These are phyloP conservation scores for Lachnellula subtilissima DNA, from an alignment of 2,329 filamentous ascomycete species.

Conservation along the genomic window DNA sequence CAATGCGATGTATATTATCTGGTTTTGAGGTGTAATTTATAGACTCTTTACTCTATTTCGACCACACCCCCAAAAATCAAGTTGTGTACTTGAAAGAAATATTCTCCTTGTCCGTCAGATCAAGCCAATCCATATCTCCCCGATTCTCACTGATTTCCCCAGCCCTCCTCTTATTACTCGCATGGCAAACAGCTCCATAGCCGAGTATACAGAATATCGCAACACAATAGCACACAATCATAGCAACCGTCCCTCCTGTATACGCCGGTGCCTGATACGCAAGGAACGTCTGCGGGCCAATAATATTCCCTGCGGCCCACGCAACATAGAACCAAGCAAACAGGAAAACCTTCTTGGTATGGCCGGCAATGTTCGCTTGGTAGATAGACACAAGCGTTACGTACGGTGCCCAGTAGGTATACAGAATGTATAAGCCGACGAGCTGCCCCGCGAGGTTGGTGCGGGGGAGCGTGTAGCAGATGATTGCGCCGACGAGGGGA, in stretches of 20 bases:
- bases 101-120: slow-evolving; percentile 16
- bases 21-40: too few species aligned
- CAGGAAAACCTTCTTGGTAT: slow-evolving; percentile 43
- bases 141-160: slow-evolving; percentile 1
- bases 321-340: slow-evolving; percentile 36
- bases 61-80: not conserved
- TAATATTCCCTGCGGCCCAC: slow-evolving; percentile 5
- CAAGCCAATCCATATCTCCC: slow-evolving; percentile 10
- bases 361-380: slow-evolving; percentile 36
- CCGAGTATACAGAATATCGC: slow-evolving; percentile 26
- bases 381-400: slow-evolving; percentile 12
- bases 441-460: slow-evolving; percentile 30
- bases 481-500: slow-evolving; percentile 31
- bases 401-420: slow-evolving; percentile 32
- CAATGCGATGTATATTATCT: too few species aligned
- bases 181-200: slow-evolving; percentile 29
- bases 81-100: slow-evolving; percentile 7
- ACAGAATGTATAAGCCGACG: slow-evolving; percentile 32
- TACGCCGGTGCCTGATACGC: slow-evolving; percentile 18
- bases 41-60: too few species aligned
- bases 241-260: slow-evolving; percentile 35
- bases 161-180: slow-evolving; percentile 31
- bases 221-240: slow-evolving; percentile 35
- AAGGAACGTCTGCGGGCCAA: slow-evolving; percentile 3
- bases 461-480: slow-evolving; percentile 30